Evolutionary conservation across 2,329 filamentous ascomycete genomes (phyloP).

Genomic region (Incumbomyces delicatus): DNA sequence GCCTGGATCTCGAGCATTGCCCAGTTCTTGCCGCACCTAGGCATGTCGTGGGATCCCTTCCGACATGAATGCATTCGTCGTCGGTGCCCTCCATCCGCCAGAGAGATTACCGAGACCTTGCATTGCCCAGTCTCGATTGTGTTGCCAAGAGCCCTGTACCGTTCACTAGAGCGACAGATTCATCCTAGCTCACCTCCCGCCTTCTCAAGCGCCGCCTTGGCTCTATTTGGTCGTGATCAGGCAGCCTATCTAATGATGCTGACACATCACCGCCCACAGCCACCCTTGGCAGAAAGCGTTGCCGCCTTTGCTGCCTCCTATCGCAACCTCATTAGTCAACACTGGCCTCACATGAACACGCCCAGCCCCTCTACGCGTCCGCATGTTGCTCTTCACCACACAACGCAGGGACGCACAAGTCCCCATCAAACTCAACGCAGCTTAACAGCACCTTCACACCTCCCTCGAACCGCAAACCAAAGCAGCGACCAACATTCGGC

Average conservation of each 20-base stretch:
- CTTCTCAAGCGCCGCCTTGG: constrained; percentile 2
- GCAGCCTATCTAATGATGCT: constrained; percentile 49
- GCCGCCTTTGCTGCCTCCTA: not conserved
- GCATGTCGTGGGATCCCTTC: constrained; percentile 29
- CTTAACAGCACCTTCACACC: too few species aligned
- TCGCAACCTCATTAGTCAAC: not conserved
- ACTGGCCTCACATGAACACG: not conserved
- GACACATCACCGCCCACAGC: too few species aligned
- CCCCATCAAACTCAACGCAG: too few species aligned
- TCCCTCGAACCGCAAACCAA: too few species aligned
- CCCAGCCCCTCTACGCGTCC: too few species aligned
- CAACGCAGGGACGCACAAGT: too few species aligned
- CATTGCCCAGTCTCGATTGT: constrained; percentile 7
- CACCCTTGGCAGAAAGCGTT: not conserved
- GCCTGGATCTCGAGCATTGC: constrained; percentile 30
- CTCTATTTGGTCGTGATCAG: constrained; percentile 28
- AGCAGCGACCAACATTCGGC: too few species aligned
- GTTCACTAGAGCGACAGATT: constrained; percentile 27
- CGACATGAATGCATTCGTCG: constrained; percentile 1
- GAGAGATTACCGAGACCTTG: constrained; percentile 18
- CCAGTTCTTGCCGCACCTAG: constrained; percentile 37
- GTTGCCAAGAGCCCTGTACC: constrained; percentile 9
- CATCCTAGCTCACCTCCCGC: not conserved
- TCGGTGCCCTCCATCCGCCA: constrained; percentile 22
- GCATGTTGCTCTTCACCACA: too few species aligned